Percentiles rank a stretch among this genome's conserved stretches.
These are phyloP conservation scores for Podaxis mareebaensis DNA, from an alignment of 768 basidiomycete genomes.

Conservation along the genomic window DNA sequence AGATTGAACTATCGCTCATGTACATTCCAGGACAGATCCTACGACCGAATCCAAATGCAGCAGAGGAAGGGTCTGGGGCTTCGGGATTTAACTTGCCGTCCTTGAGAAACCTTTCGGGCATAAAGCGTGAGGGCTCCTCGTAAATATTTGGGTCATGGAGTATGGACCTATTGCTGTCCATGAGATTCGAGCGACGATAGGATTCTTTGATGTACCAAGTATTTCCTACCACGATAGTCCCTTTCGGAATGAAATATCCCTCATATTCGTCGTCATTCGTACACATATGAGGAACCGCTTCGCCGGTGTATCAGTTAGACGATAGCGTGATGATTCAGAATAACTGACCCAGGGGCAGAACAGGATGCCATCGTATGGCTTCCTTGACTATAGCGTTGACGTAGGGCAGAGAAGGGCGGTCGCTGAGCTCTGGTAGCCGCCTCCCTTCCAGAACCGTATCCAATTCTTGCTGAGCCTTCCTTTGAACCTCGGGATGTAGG, in stretches of 20 bases:
- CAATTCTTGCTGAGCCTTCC: neutral
- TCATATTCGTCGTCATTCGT: slow-evolving; percentile 19
- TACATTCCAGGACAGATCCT: slow-evolving; percentile 22
- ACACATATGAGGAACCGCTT: slow-evolving; percentile 14
- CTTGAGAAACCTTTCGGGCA: slow-evolving; percentile 18
- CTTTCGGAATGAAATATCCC: slow-evolving; percentile 21
- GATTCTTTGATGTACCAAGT: slow-evolving; percentile 10
- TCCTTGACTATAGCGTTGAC: slow-evolving; percentile 37
- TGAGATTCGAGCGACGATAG: neutral
- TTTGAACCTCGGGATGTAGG: neutral
- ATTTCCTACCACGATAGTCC: slow-evolving; percentile 17
- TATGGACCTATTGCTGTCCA: slow-evolving; percentile 3
- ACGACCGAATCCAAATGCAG: slow-evolving; percentile 20
- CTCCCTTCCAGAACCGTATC: neutral
- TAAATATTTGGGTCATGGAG: slow-evolving; percentile 16
- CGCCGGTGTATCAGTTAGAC: neutral
- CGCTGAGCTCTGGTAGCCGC: slow-evolving; percentile 14
- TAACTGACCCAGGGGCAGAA: slow-evolving; percentile 17
- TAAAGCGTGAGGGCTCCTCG: slow-evolving; percentile 8
- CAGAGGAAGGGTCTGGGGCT: slow-evolving; percentile 9
- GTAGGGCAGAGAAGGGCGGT: slow-evolving; percentile 35
- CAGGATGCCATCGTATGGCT: slow-evolving; percentile 22
- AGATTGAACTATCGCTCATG: slow-evolving; percentile 17
- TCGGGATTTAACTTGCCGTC: slow-evolving; percentile 15
- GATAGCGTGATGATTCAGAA: neutral